Percentiles rank a stretch among this genome's conserved stretches.
These are phyloP conservation scores for Triangularia setosa DNA, from an alignment of 2,329 filamentous ascomycete species.

Conservation along the genomic window DNA sequence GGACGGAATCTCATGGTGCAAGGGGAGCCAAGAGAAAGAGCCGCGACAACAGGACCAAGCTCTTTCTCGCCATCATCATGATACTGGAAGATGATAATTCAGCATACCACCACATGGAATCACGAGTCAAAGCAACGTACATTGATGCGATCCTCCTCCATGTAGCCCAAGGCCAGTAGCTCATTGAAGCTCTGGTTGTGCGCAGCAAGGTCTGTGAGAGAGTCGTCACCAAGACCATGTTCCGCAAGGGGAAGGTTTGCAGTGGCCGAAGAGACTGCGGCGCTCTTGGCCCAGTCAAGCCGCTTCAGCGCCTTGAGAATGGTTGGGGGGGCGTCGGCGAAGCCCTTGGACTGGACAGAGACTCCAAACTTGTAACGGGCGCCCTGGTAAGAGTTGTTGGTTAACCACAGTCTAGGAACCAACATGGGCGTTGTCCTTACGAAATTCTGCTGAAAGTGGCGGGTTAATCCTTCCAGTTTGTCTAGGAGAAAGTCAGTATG, in stretches of 20 bases:
- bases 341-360: constrained; percentile 46
- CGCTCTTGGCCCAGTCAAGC: constrained; percentile 51
- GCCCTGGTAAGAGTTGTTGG: constrained; percentile 40
- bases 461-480: constrained; percentile 42
- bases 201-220: not conserved
- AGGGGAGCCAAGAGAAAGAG: constrained; percentile 55
- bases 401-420: not conserved
- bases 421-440: constrained; percentile 31
- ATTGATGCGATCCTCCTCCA: constrained; percentile 55
- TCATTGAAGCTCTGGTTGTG: constrained; percentile 54
- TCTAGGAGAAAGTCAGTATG: constrained; percentile 24
- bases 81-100: constrained; percentile 37
- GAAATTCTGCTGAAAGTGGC: constrained; percentile 53
- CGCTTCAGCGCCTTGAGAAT: constrained; percentile 50
- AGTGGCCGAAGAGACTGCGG: constrained; percentile 34
- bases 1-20: constrained; percentile 56
- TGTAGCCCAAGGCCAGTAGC: constrained; percentile 58
- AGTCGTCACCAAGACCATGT: not conserved
- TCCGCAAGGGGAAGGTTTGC: constrained; percentile 18
- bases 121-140: constrained; percentile 34
- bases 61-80: constrained; percentile 65
- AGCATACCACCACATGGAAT: not conserved
- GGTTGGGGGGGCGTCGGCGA: constrained; percentile 43
- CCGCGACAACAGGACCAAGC: constrained; percentile 59
- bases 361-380: constrained; percentile 66